phyloP scores from a whole-genome alignment of 1,284 basidiomycete genomes.

The Schizophyllum commune region DNA sequence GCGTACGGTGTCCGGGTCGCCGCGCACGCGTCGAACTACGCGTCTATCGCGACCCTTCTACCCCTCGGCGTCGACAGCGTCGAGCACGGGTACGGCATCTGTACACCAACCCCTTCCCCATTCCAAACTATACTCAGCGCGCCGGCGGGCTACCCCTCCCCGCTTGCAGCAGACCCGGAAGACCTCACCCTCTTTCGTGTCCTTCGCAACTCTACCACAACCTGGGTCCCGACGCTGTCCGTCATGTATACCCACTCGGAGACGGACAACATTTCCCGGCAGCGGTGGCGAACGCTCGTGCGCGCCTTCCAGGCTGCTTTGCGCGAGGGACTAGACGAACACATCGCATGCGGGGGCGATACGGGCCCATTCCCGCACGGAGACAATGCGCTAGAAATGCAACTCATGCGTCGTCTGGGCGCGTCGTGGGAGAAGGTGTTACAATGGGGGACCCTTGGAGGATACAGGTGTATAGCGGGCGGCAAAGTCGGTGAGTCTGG shows the following conservation, averaged over 20 bases:
- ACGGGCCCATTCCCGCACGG: slow-evolving; percentile 59
- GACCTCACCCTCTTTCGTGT: slow-evolving; percentile 18
- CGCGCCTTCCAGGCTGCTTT: slow-evolving; percentile 40
- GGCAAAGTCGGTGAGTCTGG: slow-evolving; percentile 14
- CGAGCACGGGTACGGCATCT: slow-evolving; percentile 24
- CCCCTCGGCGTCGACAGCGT: slow-evolving; percentile 37
- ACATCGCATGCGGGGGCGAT: slow-evolving; percentile 49
- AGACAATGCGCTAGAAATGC: slow-evolving; percentile 52
- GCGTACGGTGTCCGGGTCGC: slow-evolving; percentile 50
- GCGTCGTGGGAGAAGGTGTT: slow-evolving; percentile 46
- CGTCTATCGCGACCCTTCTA: slow-evolving; percentile 29
- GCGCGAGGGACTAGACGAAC: slow-evolving; percentile 29
- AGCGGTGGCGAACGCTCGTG: slow-evolving; percentile 1
- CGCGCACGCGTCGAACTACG: slow-evolving; percentile 41
- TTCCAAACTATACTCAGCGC: not conserved
- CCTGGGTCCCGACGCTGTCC: slow-evolving; percentile 53
- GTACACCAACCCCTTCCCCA: not conserved
- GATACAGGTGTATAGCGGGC: slow-evolving; percentile 47
- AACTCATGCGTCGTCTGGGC: slow-evolving; percentile 51
- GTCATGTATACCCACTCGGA: slow-evolving; percentile 21
- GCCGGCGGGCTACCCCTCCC: slow-evolving; percentile 4
- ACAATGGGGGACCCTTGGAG: slow-evolving; percentile 51
- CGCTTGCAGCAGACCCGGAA: slow-evolving; percentile 15
- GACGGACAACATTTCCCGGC: slow-evolving; percentile 28
- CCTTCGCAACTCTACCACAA: slow-evolving; percentile 19